phyloP scores from a whole-genome alignment of 2,329 filamentous ascomycete species.

The Simplicillium sp. region DNA sequence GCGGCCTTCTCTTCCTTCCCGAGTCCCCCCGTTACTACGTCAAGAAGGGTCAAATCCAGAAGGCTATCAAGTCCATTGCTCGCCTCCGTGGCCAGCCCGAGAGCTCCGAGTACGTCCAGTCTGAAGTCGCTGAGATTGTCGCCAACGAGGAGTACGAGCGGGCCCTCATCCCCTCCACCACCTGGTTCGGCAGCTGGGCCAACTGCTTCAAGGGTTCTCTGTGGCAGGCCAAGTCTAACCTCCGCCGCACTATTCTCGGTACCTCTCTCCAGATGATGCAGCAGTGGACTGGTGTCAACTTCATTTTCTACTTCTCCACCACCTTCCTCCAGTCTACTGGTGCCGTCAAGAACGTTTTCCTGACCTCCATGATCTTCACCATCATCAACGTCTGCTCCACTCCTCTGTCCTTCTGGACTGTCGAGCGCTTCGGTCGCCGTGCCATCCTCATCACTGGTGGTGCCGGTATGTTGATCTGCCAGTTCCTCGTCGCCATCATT shows the following conservation, averaged over 20 bases:
- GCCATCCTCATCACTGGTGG: constrained; percentile 71
- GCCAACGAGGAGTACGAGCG: constrained; percentile 86
- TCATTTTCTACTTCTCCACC: constrained; percentile 82
- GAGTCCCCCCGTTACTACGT: constrained; percentile 83
- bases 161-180: constrained; percentile 52
- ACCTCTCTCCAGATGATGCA: constrained; percentile 75
- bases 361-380: constrained; percentile 78
- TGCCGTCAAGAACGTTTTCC: constrained; percentile 67
- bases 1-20: constrained; percentile 66
- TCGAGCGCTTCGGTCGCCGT: constrained; percentile 76
- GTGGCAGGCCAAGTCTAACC: constrained; percentile 51
- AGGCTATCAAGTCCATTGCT: constrained; percentile 52
- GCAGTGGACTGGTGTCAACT: constrained; percentile 82
- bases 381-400: constrained; percentile 83
- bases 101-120: constrained; percentile 66
- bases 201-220: constrained; percentile 59
- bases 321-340: constrained; percentile 74
- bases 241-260: constrained; percentile 62
- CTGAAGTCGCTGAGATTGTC: constrained; percentile 75
- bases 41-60: constrained; percentile 61
- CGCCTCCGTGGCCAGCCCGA: constrained; percentile 64
- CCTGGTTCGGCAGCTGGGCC: constrained; percentile 60
- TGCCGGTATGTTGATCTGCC: constrained; percentile 72
- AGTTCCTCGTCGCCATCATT: constrained; percentile 77
- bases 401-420: constrained; percentile 76